Evolutionary conservation across 768 basidiomycete species (phyloP).

Genomic region (Sporobolomyces pararoseus): DNA sequence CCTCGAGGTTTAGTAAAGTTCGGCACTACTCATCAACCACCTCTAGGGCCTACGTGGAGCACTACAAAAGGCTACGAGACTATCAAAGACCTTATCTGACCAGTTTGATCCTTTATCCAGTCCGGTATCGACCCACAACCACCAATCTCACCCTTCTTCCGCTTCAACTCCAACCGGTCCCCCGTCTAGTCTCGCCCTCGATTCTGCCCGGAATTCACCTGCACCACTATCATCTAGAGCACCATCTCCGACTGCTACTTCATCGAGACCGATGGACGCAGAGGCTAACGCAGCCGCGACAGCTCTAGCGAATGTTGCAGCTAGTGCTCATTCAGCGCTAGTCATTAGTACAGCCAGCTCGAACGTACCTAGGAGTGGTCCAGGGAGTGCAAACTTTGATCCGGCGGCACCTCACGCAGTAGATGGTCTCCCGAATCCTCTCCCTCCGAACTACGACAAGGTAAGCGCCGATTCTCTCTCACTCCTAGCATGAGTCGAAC

Average conservation of each 20-base stretch:
- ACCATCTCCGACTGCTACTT: not conserved
- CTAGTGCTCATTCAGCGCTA: not conserved
- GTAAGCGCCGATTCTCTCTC: not conserved
- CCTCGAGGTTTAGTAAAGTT: not conserved
- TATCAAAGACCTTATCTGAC: constrained; percentile 1
- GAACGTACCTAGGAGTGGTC: not conserved
- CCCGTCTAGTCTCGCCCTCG: not conserved
- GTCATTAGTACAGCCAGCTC: not conserved
- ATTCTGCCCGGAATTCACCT: not conserved
- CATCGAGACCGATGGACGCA: constrained; percentile 10
- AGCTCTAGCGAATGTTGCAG: constrained; percentile 17
- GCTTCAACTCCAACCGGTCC: not conserved
- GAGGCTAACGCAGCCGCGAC: constrained; percentile 20
- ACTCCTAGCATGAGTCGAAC: not conserved
- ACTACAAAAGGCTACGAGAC: too few species aligned
- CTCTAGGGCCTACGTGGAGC: too few species aligned
- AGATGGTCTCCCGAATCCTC: constrained; percentile 30
- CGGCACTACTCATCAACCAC: too few species aligned
- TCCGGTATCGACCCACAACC: not conserved
- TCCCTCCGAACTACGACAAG: constrained; percentile 37
- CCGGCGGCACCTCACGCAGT: constrained; percentile 33
- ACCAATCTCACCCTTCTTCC: not conserved
- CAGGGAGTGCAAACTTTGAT: constrained; percentile 25
- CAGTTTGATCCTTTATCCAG: not conserved
- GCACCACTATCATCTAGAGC: not conserved